Percentiles rank a stretch among this genome's conserved stretches.
Evolutionary conservation across 768 basidiomycete species (phyloP).

Genomic region (Macrolepiota fuliginosa): DNA sequence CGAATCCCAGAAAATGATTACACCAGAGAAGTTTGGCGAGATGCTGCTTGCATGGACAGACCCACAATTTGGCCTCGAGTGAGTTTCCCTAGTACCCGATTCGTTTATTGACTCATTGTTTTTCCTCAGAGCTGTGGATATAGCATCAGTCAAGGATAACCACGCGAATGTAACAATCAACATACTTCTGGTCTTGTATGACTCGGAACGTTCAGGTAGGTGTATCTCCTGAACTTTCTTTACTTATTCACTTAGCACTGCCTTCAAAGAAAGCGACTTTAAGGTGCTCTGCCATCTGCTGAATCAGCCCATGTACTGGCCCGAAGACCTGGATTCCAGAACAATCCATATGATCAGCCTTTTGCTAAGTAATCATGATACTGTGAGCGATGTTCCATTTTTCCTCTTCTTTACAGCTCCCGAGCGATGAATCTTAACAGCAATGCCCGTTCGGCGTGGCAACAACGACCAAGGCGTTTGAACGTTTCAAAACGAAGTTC

Average conservation of each 20-base stretch:
- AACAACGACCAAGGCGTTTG: slow-evolving; percentile 50
- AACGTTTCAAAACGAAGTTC: slow-evolving; percentile 49
- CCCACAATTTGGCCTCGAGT: slow-evolving; percentile 58
- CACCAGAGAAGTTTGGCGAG: slow-evolving; percentile 69
- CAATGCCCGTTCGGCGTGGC: slow-evolving; percentile 59
- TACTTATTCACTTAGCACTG: neutral
- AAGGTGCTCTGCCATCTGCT: slow-evolving; percentile 66
- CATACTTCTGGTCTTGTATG: slow-evolving; percentile 47
- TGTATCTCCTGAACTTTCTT: neutral
- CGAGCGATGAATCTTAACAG: slow-evolving; percentile 27
- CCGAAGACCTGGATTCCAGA: slow-evolving; percentile 31
- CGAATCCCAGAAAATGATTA: slow-evolving; percentile 71
- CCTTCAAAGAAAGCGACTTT: slow-evolving; percentile 49
- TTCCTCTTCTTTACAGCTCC: neutral
- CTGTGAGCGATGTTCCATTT: slow-evolving; percentile 33
- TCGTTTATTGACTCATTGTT: slow-evolving; percentile 8
- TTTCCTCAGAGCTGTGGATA: slow-evolving; percentile 16
- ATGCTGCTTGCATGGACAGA: slow-evolving; percentile 90
- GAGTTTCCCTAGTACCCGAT: slow-evolving; percentile 15
- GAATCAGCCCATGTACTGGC: slow-evolving; percentile 50
- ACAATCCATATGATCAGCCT: slow-evolving; percentile 46
- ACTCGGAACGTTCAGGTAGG: slow-evolving; percentile 45
- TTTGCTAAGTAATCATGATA: slow-evolving; percentile 47
- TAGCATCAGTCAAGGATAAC: slow-evolving; percentile 24
- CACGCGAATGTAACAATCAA: slow-evolving; percentile 62